Conservation (phyloP, 306 rosid genomes). For the Ceratonia siliqua region DNA sequence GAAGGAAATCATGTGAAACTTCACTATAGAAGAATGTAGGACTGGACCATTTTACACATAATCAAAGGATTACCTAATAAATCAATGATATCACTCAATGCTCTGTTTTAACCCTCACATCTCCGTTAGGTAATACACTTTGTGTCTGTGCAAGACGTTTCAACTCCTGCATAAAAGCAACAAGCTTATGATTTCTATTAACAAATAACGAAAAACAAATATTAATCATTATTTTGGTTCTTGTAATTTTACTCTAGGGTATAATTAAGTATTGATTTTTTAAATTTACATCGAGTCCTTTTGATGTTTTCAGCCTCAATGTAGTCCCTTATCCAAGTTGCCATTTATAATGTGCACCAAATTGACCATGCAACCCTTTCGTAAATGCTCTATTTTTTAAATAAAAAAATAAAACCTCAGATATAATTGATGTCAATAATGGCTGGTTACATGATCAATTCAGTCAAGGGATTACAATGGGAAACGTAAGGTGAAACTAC, state of each 20-base stretch:
- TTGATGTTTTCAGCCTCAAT: background rate
- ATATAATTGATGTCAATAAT: too few relatives aligned
- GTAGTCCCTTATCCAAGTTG: background rate
- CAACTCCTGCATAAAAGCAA: constrained; percentile 60
- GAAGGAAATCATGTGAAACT: background rate
- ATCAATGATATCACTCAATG: constrained; percentile 38
- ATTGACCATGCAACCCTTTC: too few relatives aligned
- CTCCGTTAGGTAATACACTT: constrained; percentile 76
- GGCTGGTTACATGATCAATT: too few relatives aligned
- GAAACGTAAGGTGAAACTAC: too few relatives aligned
- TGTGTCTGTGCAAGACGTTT: constrained; percentile 81
- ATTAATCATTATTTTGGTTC: background rate
- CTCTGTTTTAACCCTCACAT: constrained; percentile 74
- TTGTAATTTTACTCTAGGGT: background rate
- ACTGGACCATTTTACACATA: background rate
- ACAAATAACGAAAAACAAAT: background rate
- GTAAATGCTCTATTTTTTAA: too few relatives aligned
- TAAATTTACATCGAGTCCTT: background rate
- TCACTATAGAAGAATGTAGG: background rate
- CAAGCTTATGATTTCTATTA: constrained; percentile 13
- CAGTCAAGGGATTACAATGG: too few relatives aligned
- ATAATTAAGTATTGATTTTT: background rate
- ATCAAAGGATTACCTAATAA: background rate
- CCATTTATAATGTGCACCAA: background rate
- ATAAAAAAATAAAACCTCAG: too few relatives aligned